Evolutionary conservation across 1,284 basidiomycete species (phyloP).

Genomic region (Leccinum subrobustum): DNA sequence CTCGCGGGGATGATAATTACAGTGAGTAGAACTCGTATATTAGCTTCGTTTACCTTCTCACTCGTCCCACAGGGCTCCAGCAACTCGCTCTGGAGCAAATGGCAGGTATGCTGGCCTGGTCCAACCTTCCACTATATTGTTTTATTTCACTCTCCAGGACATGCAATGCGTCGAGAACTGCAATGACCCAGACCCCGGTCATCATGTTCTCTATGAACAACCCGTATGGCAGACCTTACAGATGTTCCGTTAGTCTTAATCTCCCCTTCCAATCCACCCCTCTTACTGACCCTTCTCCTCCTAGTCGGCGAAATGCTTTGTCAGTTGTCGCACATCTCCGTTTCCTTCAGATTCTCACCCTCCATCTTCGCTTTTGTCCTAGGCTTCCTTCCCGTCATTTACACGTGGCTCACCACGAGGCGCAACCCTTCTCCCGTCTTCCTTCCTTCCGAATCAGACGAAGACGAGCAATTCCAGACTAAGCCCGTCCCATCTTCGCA

Average conservation of each 20-base stretch:
- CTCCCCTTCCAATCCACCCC: conserved; percentile 19
- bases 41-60: background rate
- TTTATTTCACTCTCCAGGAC: conserved; percentile 50
- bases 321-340: conserved; percentile 42
- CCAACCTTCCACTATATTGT: background rate
- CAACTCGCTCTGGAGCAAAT: conserved; percentile 81
- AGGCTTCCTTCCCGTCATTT: conserved; percentile 85
- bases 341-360: conserved; percentile 28
- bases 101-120: conserved; percentile 51
- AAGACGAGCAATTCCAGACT: conserved; percentile 38
- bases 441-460: conserved; percentile 52
- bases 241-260: conserved; percentile 75
- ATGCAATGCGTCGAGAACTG: conserved; percentile 97
- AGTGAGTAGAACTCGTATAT: conserved; percentile 36
- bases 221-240: conserved; percentile 94
- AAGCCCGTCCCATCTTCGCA: conserved; percentile 40
- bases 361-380: conserved; percentile 20
- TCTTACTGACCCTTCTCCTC: conserved; percentile 34
- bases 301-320: conserved; percentile 90
- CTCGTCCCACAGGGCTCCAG: conserved; percentile 57
- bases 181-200: conserved; percentile 50
- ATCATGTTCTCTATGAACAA: conserved; percentile 80
- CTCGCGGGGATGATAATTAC: conserved; percentile 81
- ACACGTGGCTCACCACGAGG: conserved; percentile 56
- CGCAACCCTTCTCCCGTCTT: conserved; percentile 50